Conservation (phyloP, 345 rosid species). For the Boechera divaricarpa region DNA sequence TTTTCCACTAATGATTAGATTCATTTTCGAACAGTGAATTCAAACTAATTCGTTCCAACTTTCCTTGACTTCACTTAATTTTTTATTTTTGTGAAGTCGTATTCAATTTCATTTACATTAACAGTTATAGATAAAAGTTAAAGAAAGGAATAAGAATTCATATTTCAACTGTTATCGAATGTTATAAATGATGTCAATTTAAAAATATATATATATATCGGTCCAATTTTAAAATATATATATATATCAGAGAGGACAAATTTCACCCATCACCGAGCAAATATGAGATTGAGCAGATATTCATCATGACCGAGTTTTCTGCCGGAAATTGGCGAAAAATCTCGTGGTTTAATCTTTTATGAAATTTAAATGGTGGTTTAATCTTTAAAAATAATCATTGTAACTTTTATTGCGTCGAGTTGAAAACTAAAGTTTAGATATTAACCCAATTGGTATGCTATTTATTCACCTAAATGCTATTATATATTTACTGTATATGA, state of each 20-base stretch:
- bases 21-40: slow-evolving; percentile 20
- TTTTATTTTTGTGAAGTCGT: background rate
- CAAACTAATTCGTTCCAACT: slow-evolving; percentile 34
- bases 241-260: background rate
- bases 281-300: background rate
- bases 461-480: background rate
- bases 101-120: background rate
- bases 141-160: background rate
- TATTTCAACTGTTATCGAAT: background rate
- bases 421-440: background rate
- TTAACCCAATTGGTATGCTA: background rate
- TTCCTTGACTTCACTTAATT: slow-evolving; percentile 15
- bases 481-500: background rate
- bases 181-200: no score
- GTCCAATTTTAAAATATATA: no score
- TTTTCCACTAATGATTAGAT: slow-evolving; percentile 37
- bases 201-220: no score
- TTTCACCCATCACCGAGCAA: background rate
- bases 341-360: background rate
- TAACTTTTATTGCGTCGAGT: background rate
- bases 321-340: background rate
- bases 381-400: background rate
- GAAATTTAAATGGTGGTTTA: background rate
- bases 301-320: background rate
- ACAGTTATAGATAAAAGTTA: background rate